A percentile compares a stretch with the other conserved stretches of the same genome.
phyloP scores from a whole-genome alignment of 257 asterid species.

The Solanum clarkiae region DNA sequence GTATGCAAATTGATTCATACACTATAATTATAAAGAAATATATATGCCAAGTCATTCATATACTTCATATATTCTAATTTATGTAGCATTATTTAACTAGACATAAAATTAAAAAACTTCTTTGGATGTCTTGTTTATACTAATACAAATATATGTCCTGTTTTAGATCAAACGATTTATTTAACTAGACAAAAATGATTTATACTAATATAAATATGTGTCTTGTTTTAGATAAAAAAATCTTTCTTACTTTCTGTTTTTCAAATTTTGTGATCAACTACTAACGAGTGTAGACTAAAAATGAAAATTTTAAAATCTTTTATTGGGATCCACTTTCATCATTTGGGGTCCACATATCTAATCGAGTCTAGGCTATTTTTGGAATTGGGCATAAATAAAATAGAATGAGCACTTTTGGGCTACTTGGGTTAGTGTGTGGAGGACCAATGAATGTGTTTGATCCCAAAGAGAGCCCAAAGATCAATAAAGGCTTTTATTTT shows the following conservation, averaged over 20 bases:
- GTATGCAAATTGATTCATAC: accelerated
- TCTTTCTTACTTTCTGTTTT: no score
- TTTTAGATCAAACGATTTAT: no score
- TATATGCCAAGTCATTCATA: neutral
- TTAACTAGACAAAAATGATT: no score
- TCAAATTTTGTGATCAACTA: no score
- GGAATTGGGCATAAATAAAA: neutral
- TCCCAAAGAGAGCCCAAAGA: neutral
- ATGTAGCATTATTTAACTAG: neutral
- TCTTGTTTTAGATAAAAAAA: no score
- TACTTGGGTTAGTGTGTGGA: neutral
- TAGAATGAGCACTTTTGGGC: neutral
- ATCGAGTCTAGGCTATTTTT: neutral
- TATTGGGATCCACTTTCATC: neutral
- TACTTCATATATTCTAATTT: neutral
- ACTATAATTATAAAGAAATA: neutral
- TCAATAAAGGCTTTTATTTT: neutral
- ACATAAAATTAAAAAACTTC: neutral
- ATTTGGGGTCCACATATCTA: neutral
- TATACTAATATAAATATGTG: no score
- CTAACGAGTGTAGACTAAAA: no score
- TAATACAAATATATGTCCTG: no score
- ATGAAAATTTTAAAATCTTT: no score
- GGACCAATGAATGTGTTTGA: neutral
- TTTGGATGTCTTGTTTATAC: no score